Percentiles rank a stretch among this genome's conserved stretches.
phyloP scores from a whole-genome alignment of 108 stramenopile genomes.

The Epithemia pelagica region DNA sequence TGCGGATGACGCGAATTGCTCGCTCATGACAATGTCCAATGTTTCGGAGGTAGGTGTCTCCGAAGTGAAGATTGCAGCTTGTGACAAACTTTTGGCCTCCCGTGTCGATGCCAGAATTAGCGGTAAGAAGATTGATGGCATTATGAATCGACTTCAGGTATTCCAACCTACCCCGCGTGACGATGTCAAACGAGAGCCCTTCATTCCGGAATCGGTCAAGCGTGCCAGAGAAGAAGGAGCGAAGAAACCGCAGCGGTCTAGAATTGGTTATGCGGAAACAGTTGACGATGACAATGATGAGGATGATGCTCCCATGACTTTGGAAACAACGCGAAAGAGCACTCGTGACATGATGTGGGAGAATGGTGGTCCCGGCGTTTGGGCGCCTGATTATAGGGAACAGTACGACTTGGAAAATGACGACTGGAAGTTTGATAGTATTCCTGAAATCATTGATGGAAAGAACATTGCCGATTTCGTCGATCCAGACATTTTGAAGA shows the following conservation, averaged over 20 bases:
- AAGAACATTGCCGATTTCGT: constrained; percentile 97
- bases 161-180: constrained; percentile 91
- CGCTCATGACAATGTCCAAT: constrained; percentile 92
- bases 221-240: constrained; percentile 44
- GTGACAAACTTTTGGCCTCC: constrained; percentile 89
- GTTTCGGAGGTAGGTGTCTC: constrained; percentile 90
- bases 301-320: constrained; percentile 36
- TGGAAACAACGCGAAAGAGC: constrained; percentile 56
- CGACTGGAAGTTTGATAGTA: constrained; percentile 90
- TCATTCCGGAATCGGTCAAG: constrained; percentile 88
- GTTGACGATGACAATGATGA: constrained; percentile 39
- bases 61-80: constrained; percentile 87
- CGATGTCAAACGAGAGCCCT: constrained; percentile 69
- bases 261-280: constrained; percentile 68
- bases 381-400: constrained; percentile 93
- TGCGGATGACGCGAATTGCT: constrained; percentile 60
- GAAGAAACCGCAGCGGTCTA: constrained; percentile 41
- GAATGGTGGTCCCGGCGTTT: constrained; percentile 96
- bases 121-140: constrained; percentile 89
- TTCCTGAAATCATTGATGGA: constrained; percentile 98
- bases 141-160: constrained; percentile 97
- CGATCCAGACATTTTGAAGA: constrained; percentile 87
- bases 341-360: constrained; percentile 96
- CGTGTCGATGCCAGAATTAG: constrained; percentile 86
- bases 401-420: constrained; percentile 89